A percentile compares a stretch with the other conserved stretches of the same genome.
Evolutionary conservation across 164 flowering plant species (phyloP).

Genomic region (Euptelea pleiosperma): DNA sequence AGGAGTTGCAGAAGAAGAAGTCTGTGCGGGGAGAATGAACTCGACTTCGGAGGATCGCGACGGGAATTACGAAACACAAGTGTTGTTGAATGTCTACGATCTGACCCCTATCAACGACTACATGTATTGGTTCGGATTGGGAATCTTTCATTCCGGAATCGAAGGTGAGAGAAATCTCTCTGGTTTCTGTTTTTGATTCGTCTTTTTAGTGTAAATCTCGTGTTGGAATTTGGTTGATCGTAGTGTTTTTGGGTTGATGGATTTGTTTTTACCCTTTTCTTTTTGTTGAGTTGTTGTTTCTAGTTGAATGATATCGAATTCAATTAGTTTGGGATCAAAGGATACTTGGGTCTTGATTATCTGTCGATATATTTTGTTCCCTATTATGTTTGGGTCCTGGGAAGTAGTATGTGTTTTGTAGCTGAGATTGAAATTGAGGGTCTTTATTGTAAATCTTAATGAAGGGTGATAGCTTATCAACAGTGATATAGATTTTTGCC

Average conservation of each 20-base stretch:
- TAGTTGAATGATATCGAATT: constrained; percentile 1
- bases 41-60: constrained; percentile 22
- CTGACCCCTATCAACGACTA: constrained; percentile 69
- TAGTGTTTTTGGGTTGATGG: too few relatives aligned
- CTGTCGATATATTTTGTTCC: background rate
- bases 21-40: too few relatives aligned
- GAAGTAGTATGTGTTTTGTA: background rate
- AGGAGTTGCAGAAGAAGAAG: too few relatives aligned
- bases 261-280: too few relatives aligned
- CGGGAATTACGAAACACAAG: constrained; percentile 29
- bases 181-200: background rate
- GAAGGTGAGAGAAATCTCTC: constrained; percentile 41
- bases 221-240: too few relatives aligned
- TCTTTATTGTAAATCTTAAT: background rate
- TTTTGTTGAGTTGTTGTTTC: background rate
- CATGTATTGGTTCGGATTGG: constrained; percentile 58
- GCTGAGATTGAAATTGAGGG: background rate
- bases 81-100: constrained; percentile 71
- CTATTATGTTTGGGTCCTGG: background rate
- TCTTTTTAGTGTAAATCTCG: background rate
- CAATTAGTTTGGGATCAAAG: background rate
- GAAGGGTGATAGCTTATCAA: background rate
- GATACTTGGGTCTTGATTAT: background rate
- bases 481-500: background rate
- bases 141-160: constrained; percentile 76